These are phyloP conservation scores for Neurospora sp. DNA, from an alignment of 495 filamentous ascomycete species.

Conservation along the genomic window DNA sequence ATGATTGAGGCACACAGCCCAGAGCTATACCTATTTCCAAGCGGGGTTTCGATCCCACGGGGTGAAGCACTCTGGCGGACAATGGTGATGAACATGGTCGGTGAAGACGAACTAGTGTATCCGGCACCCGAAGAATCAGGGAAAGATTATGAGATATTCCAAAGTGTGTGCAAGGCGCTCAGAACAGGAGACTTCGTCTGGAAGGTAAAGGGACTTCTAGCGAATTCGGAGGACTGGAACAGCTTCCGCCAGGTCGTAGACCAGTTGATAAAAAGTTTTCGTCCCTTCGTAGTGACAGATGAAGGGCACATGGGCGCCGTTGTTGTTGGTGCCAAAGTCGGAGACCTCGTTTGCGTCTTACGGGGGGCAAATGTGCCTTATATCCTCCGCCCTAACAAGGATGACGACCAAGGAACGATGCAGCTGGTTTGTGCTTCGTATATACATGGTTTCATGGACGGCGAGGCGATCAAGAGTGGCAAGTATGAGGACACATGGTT, in stretches of 20 bases:
- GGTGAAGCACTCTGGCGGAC: not conserved
- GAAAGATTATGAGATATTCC: not conserved
- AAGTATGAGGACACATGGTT: not conserved
- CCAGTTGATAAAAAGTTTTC: not conserved
- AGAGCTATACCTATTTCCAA: not conserved
- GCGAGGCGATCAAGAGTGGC: not conserved
- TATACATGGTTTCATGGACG: not conserved
- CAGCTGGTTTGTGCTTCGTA: not conserved
- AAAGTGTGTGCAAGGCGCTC: not conserved
- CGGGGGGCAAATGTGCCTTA: not conserved
- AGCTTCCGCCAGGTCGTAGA: accelerated
- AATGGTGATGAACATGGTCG: not conserved
- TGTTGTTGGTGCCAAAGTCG: not conserved
- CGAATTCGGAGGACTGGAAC: accelerated
- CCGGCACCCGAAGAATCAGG: not conserved
- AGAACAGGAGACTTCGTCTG: not conserved
- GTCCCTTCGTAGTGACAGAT: not conserved
- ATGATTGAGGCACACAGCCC: not conserved
- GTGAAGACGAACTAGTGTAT: not conserved
- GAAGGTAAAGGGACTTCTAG: no score
- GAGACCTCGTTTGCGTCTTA: not conserved
- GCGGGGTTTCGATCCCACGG: not conserved
- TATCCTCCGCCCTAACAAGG: not conserved
- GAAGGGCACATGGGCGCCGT: not conserved
- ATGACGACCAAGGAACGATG: not conserved